phyloP scores from a whole-genome alignment of 768 basidiomycete genomes.

The Psilocybe subaeruginosa region DNA sequence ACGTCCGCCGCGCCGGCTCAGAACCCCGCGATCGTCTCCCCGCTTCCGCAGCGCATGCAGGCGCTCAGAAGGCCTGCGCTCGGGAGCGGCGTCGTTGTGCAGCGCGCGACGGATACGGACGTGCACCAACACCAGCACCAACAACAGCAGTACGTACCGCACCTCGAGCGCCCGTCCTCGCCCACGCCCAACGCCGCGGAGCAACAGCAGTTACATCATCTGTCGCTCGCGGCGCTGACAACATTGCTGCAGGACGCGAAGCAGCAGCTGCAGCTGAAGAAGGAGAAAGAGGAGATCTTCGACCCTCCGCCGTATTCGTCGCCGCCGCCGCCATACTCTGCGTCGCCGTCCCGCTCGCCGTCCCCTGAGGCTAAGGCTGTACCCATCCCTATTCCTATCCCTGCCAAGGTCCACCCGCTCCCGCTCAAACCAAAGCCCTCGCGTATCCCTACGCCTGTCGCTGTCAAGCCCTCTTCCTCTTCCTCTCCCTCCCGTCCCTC shows the following conservation, averaged over 20 bases:
- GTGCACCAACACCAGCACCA: neutral
- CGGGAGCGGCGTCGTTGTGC: neutral
- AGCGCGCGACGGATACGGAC: neutral
- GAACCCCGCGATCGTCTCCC: neutral
- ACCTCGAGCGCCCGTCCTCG: neutral
- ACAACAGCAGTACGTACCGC: neutral
- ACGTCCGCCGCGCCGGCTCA: neutral
- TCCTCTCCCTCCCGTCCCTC: neutral
- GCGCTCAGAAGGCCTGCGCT: neutral
- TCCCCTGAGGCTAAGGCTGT: neutral
- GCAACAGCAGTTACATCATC: neutral
- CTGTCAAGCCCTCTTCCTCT: neutral
- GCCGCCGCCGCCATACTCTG: constrained; percentile 14
- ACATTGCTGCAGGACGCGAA: neutral
- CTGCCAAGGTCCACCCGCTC: neutral
- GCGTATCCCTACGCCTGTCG: neutral
- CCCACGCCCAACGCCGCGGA: neutral
- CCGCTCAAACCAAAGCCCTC: neutral
- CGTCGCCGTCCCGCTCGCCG: neutral
- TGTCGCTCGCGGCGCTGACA: neutral
- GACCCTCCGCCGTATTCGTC: constrained; percentile 12
- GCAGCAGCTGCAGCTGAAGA: neutral
- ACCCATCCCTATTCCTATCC: neutral
- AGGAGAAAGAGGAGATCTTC: neutral
- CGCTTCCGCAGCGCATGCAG: neutral